Evolutionary conservation across 2,329 filamentous ascomycete genomes (phyloP).

Genomic region (Penicillium sp.): DNA sequence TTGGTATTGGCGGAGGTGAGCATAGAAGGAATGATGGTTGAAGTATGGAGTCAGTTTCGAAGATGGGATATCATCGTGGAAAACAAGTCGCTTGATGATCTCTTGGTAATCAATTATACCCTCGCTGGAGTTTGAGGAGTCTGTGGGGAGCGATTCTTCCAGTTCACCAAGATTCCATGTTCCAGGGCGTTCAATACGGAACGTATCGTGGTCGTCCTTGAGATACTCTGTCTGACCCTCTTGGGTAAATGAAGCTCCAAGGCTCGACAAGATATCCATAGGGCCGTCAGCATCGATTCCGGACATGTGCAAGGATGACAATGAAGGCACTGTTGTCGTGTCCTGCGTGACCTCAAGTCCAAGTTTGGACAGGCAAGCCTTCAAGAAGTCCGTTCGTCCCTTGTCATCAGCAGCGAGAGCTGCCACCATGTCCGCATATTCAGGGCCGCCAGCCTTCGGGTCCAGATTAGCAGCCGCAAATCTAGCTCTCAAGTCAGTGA

Average conservation of each 20-base stretch:
- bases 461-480: conserved; percentile 79
- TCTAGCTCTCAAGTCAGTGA: conserved; percentile 48
- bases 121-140: conserved; percentile 36
- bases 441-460: conserved; percentile 62
- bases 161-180: conserved; percentile 59
- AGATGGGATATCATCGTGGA: conserved; percentile 69
- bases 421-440: conserved; percentile 69
- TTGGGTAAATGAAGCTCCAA: conserved; percentile 64
- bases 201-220: conserved; percentile 77
- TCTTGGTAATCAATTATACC: conserved; percentile 72
- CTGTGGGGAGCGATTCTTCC: conserved; percentile 51
- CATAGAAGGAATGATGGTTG: conserved; percentile 76
- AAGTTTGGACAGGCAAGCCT: conserved; percentile 74
- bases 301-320: conserved; percentile 81
- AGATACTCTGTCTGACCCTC: conserved; percentile 70
- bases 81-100: conserved; percentile 69
- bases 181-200: conserved; percentile 69
- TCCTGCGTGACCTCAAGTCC: conserved; percentile 75
- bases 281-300: conserved; percentile 64
- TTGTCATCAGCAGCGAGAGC: conserved; percentile 67
- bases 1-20: conserved; percentile 67
- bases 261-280: conserved; percentile 63
- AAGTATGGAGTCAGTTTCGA: conserved; percentile 78
- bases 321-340: conserved; percentile 67
- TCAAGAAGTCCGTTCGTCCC: conserved; percentile 69